Evolutionary conservation across 106 monocot species (phyloP), one percentile per base, ranked within the genome.

Genomic region (Cymbidium sinense): DNA sequence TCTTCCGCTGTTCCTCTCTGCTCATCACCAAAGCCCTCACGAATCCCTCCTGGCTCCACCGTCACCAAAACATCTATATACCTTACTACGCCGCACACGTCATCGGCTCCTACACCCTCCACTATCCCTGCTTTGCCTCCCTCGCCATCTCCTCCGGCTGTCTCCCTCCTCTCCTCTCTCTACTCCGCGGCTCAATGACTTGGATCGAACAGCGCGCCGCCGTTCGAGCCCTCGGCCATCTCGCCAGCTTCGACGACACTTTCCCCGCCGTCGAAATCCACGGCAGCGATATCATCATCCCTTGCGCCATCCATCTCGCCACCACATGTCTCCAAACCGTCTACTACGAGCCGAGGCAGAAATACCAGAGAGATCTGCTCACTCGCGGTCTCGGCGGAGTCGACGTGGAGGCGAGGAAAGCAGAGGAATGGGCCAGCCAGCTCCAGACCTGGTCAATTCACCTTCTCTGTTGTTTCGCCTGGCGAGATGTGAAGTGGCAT

Each of bases 361-460:
- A 76, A 83, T 90, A 88, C 79, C 93, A 93, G 20, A 70, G 78
- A 20, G 82, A 90, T 41, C 85, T 93, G 25, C 67, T 93, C 50
- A 88, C 86, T 4, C 74, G 88, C 15, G 90, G 93, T 6, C 82
- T 85, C 0, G 86, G 81, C 4, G 88, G 83, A 21, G 81, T 11
- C 4, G 90, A 86, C 74, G 76, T 73, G 79, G 90, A 88, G 85
- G 77, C 86, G 72, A 35, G 82, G 74, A 90, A 84, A 79, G 90
- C 93, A 19, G 93, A 93, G 78, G 85, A 93, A 75, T 90, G 93
- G 93, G 90, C 88, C 21, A 86, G 88, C 83, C 90, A 93, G 86
- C 86, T 90, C 20, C 90, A 86, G 74, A 86, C 86, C 72, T 93
- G 93, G 93, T 93, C 90, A 17, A 75, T 93, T 69, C 80, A 93